phyloP scores from a whole-genome alignment of 768 basidiomycete species.

The Boletus eberwhitei region DNA sequence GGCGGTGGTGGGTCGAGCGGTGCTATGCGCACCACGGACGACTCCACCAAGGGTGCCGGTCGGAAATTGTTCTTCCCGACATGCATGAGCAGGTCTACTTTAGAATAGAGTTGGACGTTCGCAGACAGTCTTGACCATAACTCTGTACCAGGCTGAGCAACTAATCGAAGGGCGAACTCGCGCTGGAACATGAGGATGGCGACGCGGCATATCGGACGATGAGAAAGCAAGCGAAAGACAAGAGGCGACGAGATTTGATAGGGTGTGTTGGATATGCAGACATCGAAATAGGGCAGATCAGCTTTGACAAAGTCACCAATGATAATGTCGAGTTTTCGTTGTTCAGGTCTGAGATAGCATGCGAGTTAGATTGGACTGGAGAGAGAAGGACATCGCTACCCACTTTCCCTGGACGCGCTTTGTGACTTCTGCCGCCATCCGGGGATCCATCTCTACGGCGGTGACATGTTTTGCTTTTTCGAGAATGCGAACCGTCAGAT shows the following conservation, averaged over 20 bases:
- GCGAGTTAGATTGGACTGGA: background rate
- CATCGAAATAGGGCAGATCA: conserved; percentile 97
- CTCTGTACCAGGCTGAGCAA: conserved; percentile 76
- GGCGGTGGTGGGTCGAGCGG: conserved; percentile 95
- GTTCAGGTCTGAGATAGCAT: conserved; percentile 68
- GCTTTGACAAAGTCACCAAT: conserved; percentile 98
- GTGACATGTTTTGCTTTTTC: conserved; percentile 91
- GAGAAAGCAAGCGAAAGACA: conserved; percentile 94
- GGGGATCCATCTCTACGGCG: conserved; percentile 96
- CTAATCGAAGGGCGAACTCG: conserved; percentile 92
- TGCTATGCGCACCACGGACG: conserved; percentile 84
- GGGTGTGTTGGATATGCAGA: conserved; percentile 98
- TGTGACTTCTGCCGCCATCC: conserved; percentile 96
- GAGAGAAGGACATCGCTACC: conserved; percentile 36
- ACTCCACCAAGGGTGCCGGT: conserved; percentile 93
- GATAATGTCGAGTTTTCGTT: conserved; percentile 90
- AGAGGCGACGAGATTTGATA: conserved; percentile 99
- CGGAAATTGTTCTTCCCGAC: conserved; percentile 97
- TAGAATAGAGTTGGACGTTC: conserved; percentile 96
- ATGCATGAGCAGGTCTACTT: conserved; percentile 94
- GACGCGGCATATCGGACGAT: conserved; percentile 89
- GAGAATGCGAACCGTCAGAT: conserved; percentile 89
- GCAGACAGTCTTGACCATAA: conserved; percentile 94
- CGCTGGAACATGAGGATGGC: conserved; percentile 99
- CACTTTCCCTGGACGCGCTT: conserved; percentile 98